Evolutionary conservation across 2,329 filamentous ascomycete genomes (phyloP), one percentile per base, ranked within the genome.

Genomic region (Penicillium sp.): DNA sequence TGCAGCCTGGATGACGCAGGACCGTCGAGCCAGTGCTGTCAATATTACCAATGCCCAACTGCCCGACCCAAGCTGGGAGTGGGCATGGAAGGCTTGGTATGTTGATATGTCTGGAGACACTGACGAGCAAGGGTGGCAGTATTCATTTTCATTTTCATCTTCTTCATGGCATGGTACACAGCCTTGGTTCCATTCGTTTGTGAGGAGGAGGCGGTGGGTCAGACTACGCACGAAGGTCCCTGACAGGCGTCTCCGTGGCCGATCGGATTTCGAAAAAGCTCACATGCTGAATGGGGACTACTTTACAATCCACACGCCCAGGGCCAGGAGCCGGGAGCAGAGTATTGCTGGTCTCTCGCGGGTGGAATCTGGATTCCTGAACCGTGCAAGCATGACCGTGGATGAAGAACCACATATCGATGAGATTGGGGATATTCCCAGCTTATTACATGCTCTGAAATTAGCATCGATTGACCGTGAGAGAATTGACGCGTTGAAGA

Each of bases 71-170:
- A 91, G 88, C 58, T 99, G 94, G 94, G 86, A 91, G 69, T 99
- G 94, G 94, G 86, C 81, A 9, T 89, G 86, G 86, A 83, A 82
- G 68, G 81, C 80, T 39, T 89, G 86, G 86, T 88, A 88, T 68
- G 86, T 88, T 29, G 86, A 89, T 78, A 91, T 83, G 91, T 93
- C 78, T n/a, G 84, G 88, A 2, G 88, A 89, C 55, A 86, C 90
- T 10, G 94, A 97, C 67, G 88, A 93, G 58, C 90, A 93, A 59
- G 94, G 94, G 3, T 99, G 94, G 94, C 89, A 96, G 70, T 99
- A 99, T 74, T 94, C 91, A 14, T 92, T 97, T 70, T 88, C 90
- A 61, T 99, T 97, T 69, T 79, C 80, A 60, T 85, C 82, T 40
- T 91, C 89, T 61, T 85, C 86, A 2, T 99, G 94, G 94, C 94